phyloP scores from a whole-genome alignment of 306 rosid genomes.

The Quercus alba region DNA sequence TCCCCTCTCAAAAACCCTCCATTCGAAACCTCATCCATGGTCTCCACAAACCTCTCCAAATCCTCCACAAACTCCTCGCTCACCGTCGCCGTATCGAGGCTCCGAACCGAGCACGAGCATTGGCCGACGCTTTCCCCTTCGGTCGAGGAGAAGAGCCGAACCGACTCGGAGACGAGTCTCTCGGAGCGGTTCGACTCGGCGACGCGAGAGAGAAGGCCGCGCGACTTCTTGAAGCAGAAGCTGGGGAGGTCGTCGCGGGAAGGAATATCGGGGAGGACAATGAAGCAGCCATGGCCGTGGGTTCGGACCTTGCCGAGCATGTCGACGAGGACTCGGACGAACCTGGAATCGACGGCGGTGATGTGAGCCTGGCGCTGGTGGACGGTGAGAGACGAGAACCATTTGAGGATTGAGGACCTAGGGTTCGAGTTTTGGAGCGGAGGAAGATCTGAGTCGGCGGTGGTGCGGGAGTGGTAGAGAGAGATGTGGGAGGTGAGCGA shows the following conservation, averaged over 20 bases:
- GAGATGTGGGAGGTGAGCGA: slow-evolving; percentile 85
- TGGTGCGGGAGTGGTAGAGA: slow-evolving; percentile 61
- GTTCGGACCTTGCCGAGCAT: slow-evolving; percentile 55
- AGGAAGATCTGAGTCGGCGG: slow-evolving; percentile 3
- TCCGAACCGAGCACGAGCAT: slow-evolving; percentile 47
- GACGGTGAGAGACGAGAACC: slow-evolving; percentile 73
- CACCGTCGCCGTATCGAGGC: slow-evolving; percentile 47
- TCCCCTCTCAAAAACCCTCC: slow-evolving; percentile 78
- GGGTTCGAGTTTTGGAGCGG: slow-evolving; percentile 39
- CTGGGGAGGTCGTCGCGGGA: slow-evolving; percentile 51
- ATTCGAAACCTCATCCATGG: slow-evolving; percentile 57
- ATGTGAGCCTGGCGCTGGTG: slow-evolving; percentile 77
- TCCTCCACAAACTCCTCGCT: slow-evolving; percentile 47
- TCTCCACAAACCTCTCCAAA: slow-evolving; percentile 51
- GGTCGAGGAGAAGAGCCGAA: slow-evolving; percentile 48
- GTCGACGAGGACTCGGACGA: slow-evolving; percentile 57
- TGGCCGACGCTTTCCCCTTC: slow-evolving; percentile 55
- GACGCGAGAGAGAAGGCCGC: slow-evolving; percentile 59
- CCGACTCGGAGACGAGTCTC: slow-evolving; percentile 34
- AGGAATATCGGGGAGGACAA: slow-evolving; percentile 75
- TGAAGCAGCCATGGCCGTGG: slow-evolving; percentile 65
- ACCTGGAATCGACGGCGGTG: slow-evolving; percentile 53
- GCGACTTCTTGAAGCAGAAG: slow-evolving; percentile 67
- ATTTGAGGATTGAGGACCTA: slow-evolving; percentile 58
- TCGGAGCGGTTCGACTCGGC: slow-evolving; percentile 41